Evolutionary conservation across 2,329 filamentous ascomycete genomes (phyloP).

Genomic region (Verruconis gallopava): DNA sequence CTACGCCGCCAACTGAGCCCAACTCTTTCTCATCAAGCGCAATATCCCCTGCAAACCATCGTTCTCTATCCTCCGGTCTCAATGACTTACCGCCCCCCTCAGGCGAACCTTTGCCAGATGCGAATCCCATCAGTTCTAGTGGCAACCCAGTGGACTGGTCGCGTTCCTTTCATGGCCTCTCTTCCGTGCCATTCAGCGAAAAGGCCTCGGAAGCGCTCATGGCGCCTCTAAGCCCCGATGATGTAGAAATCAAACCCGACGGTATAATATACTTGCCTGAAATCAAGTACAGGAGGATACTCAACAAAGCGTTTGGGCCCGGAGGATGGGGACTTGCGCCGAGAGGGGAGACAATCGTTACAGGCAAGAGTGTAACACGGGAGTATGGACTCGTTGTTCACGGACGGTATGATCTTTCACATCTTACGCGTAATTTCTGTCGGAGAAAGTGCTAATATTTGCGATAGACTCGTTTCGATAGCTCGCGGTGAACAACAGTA

Average conservation of each 20-base stretch:
- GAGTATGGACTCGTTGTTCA: conserved; percentile 87
- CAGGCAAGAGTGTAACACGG: conserved; percentile 66
- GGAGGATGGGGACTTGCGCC: conserved; percentile 93
- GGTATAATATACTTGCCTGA: conserved; percentile 93
- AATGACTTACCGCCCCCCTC: conserved; percentile 20
- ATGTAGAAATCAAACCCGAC: conserved; percentile 96
- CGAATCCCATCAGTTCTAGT: conserved; percentile 34
- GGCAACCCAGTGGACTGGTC: conserved; percentile 62
- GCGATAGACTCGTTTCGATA: conserved; percentile 67
- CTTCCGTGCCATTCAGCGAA: conserved; percentile 53
- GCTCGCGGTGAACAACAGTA: conserved; percentile 91
- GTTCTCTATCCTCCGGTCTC: conserved; percentile 11
- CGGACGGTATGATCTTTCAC: conserved; percentile 68
- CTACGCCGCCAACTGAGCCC: neutral
- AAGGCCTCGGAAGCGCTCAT: conserved; percentile 58
- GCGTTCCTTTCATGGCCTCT: conserved; percentile 69
- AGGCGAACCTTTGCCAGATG: conserved; percentile 19
- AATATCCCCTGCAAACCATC: conserved; percentile 3
- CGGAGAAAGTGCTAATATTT: too few species aligned
- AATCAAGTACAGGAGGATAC: conserved; percentile 88
- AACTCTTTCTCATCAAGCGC: neutral
- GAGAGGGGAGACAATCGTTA: conserved; percentile 70
- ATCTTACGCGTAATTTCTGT: conserved; percentile 4
- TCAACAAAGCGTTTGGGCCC: conserved; percentile 86
- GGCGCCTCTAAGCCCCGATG: conserved; percentile 51